A percentile compares a stretch with the other conserved stretches of the same genome.
These are phyloP conservation scores for Magnolia sinica DNA, from an alignment of 164 flowering plant genomes.

Conservation along the genomic window DNA sequence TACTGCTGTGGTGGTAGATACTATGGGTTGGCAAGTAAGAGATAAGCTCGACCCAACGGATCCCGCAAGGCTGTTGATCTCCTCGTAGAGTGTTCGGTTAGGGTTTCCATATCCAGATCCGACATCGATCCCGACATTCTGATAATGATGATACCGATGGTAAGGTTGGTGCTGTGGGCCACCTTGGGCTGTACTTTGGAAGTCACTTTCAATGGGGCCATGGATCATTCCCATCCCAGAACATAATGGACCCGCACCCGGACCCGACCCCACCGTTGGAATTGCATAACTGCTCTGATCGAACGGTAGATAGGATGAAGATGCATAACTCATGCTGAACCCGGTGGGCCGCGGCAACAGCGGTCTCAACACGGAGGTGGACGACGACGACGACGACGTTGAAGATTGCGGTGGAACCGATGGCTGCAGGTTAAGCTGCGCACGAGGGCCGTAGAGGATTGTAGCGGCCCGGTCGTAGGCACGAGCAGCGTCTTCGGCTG, in stretches of 20 bases:
- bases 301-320: conserved; percentile 10
- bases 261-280: not conserved
- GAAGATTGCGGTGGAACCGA: conserved; percentile 23
- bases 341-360: conserved; percentile 62
- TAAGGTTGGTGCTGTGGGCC: not conserved
- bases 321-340: conserved; percentile 24
- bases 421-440: conserved; percentile 83
- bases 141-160: not conserved
- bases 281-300: not conserved
- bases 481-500: conserved; percentile 94
- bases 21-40: conserved; percentile 4
- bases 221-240: not conserved
- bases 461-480: conserved; percentile 95
- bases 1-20: conserved; percentile 10
- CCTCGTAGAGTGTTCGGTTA: conserved; percentile 25
- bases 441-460: conserved; percentile 74
- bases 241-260: not conserved
- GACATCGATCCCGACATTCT: conserved; percentile 3
- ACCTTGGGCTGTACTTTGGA: conserved; percentile 5
- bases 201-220: not conserved
- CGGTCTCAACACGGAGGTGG: conserved; percentile 52
- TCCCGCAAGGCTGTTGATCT: conserved; percentile 38
- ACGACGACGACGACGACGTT: conserved; percentile 26
- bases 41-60: conserved; percentile 43
- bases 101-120: conserved; percentile 11